phyloP scores from a whole-genome alignment of 495 filamentous ascomycete genomes.

The Aspergillus haitiensis region DNA sequence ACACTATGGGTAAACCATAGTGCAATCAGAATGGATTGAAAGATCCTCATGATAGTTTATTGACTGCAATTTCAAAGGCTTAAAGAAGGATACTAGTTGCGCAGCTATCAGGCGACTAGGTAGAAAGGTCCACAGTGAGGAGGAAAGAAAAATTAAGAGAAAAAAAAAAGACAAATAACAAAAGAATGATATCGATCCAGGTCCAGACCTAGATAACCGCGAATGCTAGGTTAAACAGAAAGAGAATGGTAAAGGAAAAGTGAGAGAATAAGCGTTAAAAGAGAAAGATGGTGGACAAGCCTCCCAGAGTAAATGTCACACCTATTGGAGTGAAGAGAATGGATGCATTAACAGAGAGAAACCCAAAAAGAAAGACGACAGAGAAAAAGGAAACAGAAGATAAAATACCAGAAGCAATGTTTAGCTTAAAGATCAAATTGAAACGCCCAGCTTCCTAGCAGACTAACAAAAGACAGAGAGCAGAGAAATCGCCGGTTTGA shows the following conservation, averaged over 20 bases:
- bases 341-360: too few relatives aligned
- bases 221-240: conserved; percentile 7
- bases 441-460: not conserved
- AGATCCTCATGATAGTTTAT: conserved; percentile 33
- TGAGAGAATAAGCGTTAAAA: conserved; percentile 6
- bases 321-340: too few relatives aligned
- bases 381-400: too few relatives aligned
- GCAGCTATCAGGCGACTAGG: conserved; percentile 3
- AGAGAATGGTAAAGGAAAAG: conserved; percentile 1
- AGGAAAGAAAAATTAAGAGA: conserved; percentile 20
- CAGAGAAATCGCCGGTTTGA: conserved; percentile 1
- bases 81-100: conserved; percentile 13
- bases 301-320: too few relatives aligned
- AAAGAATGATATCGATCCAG: conserved; percentile 18
- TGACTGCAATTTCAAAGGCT: not conserved
- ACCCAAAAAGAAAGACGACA: too few relatives aligned
- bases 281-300: not conserved
- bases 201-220: conserved; percentile 11
- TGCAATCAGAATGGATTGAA: conserved; percentile 31
- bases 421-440: not conserved
- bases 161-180: conserved; percentile 13
- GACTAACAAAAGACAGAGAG: not conserved
- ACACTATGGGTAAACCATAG: conserved; percentile 42
- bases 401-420: too few relatives aligned
- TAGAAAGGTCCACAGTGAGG: conserved; percentile 23